Base-by-base conservation (phyloP, 768 basidiomycete genomes). In the Termitomyces sp. region DNA sequence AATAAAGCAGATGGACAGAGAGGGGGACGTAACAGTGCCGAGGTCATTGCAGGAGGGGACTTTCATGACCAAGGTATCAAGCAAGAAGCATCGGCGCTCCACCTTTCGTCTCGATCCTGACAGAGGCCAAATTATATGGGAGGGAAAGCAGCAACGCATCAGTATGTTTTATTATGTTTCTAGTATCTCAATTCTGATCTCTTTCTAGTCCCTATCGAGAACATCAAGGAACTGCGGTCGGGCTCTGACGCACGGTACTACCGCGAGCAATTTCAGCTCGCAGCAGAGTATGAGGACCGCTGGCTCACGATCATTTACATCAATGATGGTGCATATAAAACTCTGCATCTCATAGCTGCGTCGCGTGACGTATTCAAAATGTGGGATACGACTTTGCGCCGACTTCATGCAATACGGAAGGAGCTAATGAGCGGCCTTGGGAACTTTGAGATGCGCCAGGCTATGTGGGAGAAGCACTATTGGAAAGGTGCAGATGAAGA, bases 241-340 rank as follows among this genome's bases (percentile, higher is more conserved):
- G 91, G 88, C 8, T 69, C 83, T 2, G 88, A 91, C 53, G 87
- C 90, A 2, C 79, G 86, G 10, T 86, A 88, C 70, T 86, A 91
- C 68, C 85, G 89, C 60, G 81, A 87, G 58, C 88, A 87, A 64
- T 89, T 88, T 66, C 85, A 85, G 66, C 79, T 91, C 32, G 75
- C 88, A 0, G 74, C 78, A 55, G 82, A 87, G 56, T 84, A 81
- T 64, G 85, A 91, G 66, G 80, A 86, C 62, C 82, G 89, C 32
- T 97, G 94, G 92, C 79, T 96, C 61, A 91, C 91, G 0, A 84
- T 96, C 75, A 82, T 95, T 59, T 95, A 96, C 69, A 83, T 91
- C 52, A 75, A 88, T 58, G 85, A 88, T 56, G 87, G 83, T 41
- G 78, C 78, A 44, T 93, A 92, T 79, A 96, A 94, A 75, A 88